Conservation (phyloP, 495 filamentous ascomycete genomes). For the Penicillium malachiteum region DNA sequence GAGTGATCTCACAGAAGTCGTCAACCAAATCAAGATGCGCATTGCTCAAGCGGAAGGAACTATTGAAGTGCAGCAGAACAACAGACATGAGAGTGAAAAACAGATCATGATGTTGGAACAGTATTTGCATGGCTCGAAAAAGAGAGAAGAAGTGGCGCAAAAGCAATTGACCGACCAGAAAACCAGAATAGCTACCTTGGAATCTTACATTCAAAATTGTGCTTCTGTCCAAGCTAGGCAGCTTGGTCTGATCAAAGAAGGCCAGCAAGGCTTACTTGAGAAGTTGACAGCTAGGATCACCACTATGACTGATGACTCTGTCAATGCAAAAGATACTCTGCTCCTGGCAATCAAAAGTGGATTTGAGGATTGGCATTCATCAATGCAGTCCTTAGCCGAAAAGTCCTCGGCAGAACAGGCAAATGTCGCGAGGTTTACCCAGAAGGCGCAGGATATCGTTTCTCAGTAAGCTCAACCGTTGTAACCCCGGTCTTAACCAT, state of each 20-base stretch:
- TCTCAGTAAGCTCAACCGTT: constrained; percentile 21
- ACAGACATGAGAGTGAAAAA: constrained; percentile 15
- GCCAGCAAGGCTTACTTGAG: constrained; percentile 26
- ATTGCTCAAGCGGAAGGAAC: constrained; percentile 16
- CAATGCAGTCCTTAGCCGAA: constrained; percentile 18
- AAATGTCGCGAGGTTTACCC: constrained; percentile 22
- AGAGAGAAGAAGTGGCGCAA: constrained; percentile 10
- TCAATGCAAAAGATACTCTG: constrained; percentile 14
- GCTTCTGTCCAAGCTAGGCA: constrained; percentile 26
- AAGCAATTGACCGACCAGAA: constrained; percentile 30
- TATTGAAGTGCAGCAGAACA: constrained; percentile 13
- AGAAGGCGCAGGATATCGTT: constrained; percentile 12
- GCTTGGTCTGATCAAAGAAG: constrained; percentile 22
- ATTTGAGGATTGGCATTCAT: constrained; percentile 19
- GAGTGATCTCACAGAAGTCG: constrained; percentile 18
- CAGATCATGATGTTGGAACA: constrained; percentile 19
- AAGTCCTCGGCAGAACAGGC: constrained; percentile 13
- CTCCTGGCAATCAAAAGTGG: constrained; percentile 9
- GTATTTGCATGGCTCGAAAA: constrained; percentile 20
- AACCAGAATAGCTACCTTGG: constrained; percentile 25
- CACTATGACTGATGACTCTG: constrained; percentile 6
- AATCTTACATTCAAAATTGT: constrained; percentile 34
- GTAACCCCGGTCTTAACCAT: not conserved
- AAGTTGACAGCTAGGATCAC: constrained; percentile 20
- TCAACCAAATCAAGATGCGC: constrained; percentile 23